Evolutionary conservation across 495 filamentous ascomycete species (phyloP).

Genomic region (Cetradonia linearis): DNA sequence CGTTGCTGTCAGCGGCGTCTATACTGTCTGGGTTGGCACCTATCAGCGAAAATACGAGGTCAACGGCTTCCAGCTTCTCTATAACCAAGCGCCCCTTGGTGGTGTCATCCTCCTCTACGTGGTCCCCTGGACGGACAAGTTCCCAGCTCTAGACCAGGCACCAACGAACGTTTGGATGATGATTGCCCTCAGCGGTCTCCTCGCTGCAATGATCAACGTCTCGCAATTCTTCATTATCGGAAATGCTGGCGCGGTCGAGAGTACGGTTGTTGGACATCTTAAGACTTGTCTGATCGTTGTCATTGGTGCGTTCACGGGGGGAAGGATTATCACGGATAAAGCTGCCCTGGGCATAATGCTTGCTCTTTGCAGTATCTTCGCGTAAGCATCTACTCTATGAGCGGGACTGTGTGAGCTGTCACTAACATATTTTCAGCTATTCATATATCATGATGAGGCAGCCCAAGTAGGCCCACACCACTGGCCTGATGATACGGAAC

Average conservation of each 20-base stretch:
- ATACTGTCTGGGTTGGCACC: conserved; percentile 58
- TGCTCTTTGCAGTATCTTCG: conserved; percentile 22
- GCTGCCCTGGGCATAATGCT: conserved; percentile 22
- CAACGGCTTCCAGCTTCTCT: conserved; percentile 61
- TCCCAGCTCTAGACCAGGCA: conserved; percentile 44
- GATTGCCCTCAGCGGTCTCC: conserved; percentile 43
- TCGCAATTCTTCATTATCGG: conserved; percentile 67
- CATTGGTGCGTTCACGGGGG: conserved; percentile 27
- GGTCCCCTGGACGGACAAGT: conserved; percentile 55
- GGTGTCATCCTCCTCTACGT: conserved; percentile 53
- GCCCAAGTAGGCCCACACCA: conserved; percentile 5
- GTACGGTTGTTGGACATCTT: conserved; percentile 59
- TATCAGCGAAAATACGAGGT: conserved; percentile 58
- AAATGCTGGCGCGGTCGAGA: conserved; percentile 57
- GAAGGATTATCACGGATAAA: conserved; percentile 21
- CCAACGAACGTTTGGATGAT: conserved; percentile 29
- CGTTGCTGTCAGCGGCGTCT: conserved; percentile 55
- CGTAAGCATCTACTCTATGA: conserved; percentile 5
- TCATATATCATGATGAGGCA: conserved; percentile 23
- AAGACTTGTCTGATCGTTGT: conserved; percentile 38
- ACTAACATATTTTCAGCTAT: conserved; percentile 18
- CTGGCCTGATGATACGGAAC: neutral
- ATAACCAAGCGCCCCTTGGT: conserved; percentile 60
- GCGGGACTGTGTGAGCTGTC: too few relatives aligned
- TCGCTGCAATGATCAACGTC: conserved; percentile 60